Evolutionary conservation across 805 yeast genomes (phyloP).

Genomic region (Candida arabinofermentans): DNA sequence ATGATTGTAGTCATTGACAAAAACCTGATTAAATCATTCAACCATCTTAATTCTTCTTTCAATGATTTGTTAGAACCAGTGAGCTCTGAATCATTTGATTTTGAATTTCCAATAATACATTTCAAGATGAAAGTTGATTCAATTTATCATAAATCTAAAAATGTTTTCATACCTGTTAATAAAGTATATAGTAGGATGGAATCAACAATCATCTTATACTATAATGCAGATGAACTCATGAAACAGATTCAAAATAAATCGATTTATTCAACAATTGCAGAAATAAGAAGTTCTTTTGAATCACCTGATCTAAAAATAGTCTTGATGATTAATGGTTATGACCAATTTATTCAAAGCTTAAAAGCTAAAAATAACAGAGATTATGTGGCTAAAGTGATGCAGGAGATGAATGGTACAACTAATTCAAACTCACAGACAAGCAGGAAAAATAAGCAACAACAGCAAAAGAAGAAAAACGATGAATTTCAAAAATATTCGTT

Average conservation of each 20-base stretch:
- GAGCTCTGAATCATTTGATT: constrained; percentile 17
- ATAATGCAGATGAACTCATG: constrained; percentile 43
- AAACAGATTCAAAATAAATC: constrained; percentile 28
- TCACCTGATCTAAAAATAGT: constrained; percentile 32
- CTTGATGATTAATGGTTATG: constrained; percentile 46
- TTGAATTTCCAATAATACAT: constrained; percentile 40
- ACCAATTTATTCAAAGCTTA: constrained; percentile 41
- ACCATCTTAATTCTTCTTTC: constrained; percentile 21
- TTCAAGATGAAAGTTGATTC: constrained; percentile 52
- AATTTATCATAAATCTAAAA: constrained; percentile 43
- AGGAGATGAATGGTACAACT: constrained; percentile 7
- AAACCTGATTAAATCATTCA: constrained; percentile 26
- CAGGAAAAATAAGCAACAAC: constrained; percentile 5
- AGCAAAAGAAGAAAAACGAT: constrained; percentile 7
- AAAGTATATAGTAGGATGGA: constrained; percentile 38
- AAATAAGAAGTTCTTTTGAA: constrained; percentile 19
- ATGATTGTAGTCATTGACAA: constrained; percentile 44
- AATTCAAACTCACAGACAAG: constrained; percentile 5
- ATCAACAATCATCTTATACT: constrained; percentile 39
- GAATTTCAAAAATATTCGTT: constrained; percentile 2
- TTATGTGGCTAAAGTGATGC: constrained; percentile 33
- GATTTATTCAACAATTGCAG: constrained; percentile 20
- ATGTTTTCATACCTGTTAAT: constrained; percentile 51
- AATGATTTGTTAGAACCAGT: constrained; percentile 12
- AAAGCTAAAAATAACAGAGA: constrained; percentile 41